Evolutionary conservation across 2,329 filamentous ascomycete species (phyloP), one percentile per base, ranked within the genome.

Genomic region (Nothophaeocryptopus gaeumannii): DNA sequence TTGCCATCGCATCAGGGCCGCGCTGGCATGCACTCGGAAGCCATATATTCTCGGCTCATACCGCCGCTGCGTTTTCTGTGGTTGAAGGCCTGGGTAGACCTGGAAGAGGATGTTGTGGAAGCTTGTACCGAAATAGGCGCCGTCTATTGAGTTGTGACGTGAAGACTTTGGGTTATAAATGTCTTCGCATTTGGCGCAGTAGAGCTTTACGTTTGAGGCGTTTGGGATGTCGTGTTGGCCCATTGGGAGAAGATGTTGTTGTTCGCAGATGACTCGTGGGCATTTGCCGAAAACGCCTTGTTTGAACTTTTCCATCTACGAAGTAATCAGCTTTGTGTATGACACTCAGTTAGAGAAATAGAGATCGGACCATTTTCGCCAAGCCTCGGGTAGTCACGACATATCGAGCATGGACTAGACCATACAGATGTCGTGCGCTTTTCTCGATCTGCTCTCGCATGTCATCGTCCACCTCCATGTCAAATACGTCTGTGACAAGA

Each of bases 41-140:
- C 93, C 93, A 70, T 93, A 99, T 53, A 95, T 86, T 51, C 88
- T 83, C 16, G 93, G 93, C 49, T 92, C 82, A 72, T 97, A 96
- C 59, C 93, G 83, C 58, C 89, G 84, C 55, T 84, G 78, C 61
- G 83, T 89, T 79, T 97, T 99, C 59, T 83, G 77, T 2, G 93
- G 93, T 44, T 95, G 83, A 61, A 99, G 79, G 16, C 88, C 84
- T 5, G 93, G 92, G 69, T 97, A 97, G 47, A 99, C 93, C 71
- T 99, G 93, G 77, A 99, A 97, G 55, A 99, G 83, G 72, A 99
- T 96, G 74, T 96, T 96, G 78, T 96, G 92, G 78, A 99, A 99
- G 2, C 89, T 95, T 40, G 92, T 91, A 61, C 93, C 93, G 62
- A 99, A 99, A 78, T 97, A 99, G 58, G 93, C 93, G 56, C 93